Evolutionary conservation across 192 early-diverging fungal species (phyloP), one percentile per base, ranked within the genome.

Genomic region (Coemansia sp.): DNA sequence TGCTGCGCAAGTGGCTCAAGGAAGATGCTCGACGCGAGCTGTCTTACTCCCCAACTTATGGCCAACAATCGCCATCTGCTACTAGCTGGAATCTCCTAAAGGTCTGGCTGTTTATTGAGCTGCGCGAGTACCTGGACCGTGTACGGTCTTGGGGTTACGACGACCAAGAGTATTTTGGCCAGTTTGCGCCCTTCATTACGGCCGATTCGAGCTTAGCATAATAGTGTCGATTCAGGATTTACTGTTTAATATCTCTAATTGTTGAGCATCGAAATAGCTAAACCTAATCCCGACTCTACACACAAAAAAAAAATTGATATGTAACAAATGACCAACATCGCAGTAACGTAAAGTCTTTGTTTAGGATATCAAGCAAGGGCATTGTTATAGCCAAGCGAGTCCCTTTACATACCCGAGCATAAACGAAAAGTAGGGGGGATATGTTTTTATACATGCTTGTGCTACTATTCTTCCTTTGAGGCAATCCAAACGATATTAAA

Each of bases 1-100:
- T 92, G 34, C 64, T 92, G 12, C 60, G 90, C 47, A 72, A 82
- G 7, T 83, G 74, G 68, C 53, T 69, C 28, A 59, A 38, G 43
- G 68, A 71, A 3, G 74, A 77, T 45, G 67, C 73, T 8, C 37
- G 32, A 32, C 56, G 23, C 16, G 67, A 76, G 31, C 43, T 75
- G 36, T 31, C 66, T 4, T 52, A 39, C 39, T 54, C 55, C 12
- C 37, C 40, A 36, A 6, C 50, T 31, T 3, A 26, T 21, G 40
- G 44, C 23, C 37, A 36, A 14, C 26, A 12, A 15, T 30, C 40
- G 5, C 30, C 53, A 6, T 34, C 55, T 11, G 42, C 60, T 32
- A 48, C 62, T 5, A 65, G 45, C 49, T 65, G 61, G 57, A 63
- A 69, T 26, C 48, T 69, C 46, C 53, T 60, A 18, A 70, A 66